Conservation (phyloP, 2,329 filamentous ascomycete species). For the Paecilomyces sp. region DNA sequence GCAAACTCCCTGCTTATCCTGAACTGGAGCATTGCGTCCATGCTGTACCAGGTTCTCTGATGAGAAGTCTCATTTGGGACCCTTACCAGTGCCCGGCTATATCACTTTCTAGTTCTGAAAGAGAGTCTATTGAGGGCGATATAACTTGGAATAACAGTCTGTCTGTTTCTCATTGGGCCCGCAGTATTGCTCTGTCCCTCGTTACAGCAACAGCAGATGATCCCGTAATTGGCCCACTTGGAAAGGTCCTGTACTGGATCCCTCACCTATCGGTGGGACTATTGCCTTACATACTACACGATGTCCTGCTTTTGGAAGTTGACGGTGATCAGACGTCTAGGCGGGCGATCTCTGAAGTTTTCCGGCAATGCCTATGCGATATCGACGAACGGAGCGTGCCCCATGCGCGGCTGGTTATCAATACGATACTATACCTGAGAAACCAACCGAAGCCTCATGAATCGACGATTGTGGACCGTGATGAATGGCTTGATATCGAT, state of each 20-base stretch:
- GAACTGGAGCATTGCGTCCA: slow-evolving; percentile 27
- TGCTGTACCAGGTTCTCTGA: slow-evolving; percentile 27
- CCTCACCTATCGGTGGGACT: slow-evolving; percentile 64
- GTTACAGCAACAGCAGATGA: slow-evolving; percentile 54
- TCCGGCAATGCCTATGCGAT: slow-evolving; percentile 56
- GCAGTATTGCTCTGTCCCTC: slow-evolving; percentile 40
- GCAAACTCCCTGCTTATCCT: slow-evolving; percentile 19
- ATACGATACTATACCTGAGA: slow-evolving; percentile 78
- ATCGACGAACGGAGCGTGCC: slow-evolving; percentile 40
- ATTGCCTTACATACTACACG: slow-evolving; percentile 78
- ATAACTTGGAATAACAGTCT: slow-evolving; percentile 13
- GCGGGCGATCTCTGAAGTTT: slow-evolving; percentile 56
- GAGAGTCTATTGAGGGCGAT: slow-evolving; percentile 7
- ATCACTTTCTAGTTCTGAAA: slow-evolving; percentile 12
- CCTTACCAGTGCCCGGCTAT: slow-evolving; percentile 33
- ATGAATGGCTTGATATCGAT: slow-evolving; percentile 81
- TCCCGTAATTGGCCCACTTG: slow-evolving; percentile 62
- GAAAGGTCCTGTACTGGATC: slow-evolving; percentile 58
- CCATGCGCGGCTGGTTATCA: slow-evolving; percentile 66
- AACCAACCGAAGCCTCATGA: slow-evolving; percentile 71
- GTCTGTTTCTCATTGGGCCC: slow-evolving; percentile 26
- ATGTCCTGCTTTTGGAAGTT: slow-evolving; percentile 65
- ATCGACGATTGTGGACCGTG: slow-evolving; percentile 67
- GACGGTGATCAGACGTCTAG: slow-evolving; percentile 55
- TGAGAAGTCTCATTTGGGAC: slow-evolving; percentile 36